A percentile compares a stretch with the other conserved stretches of the same genome.
Conservation (phyloP, 805 yeast genomes). For the Wickerhamia fluorescens region DNA sequence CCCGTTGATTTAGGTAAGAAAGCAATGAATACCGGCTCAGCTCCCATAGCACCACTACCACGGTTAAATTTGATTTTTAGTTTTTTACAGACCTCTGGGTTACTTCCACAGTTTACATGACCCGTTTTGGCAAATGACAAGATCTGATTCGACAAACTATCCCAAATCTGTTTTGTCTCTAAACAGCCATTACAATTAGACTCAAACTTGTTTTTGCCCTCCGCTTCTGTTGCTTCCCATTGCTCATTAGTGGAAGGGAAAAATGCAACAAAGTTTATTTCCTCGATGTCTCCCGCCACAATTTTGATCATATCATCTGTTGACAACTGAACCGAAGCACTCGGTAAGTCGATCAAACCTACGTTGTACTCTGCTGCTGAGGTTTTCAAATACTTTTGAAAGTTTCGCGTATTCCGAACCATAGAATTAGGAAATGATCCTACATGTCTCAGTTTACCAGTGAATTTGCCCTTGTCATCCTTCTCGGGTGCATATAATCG, state of each 20-base stretch:
- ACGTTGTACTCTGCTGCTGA: constrained; percentile 42
- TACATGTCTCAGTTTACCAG: constrained; percentile 23
- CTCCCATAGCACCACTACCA: constrained; percentile 10
- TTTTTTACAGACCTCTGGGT: constrained; percentile 44
- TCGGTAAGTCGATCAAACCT: constrained; percentile 30
- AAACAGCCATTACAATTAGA: constrained; percentile 41
- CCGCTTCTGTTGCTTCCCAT: constrained; percentile 22
- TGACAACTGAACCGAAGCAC: constrained; percentile 33
- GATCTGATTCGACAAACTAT: constrained; percentile 44
- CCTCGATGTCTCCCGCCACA: constrained; percentile 42
- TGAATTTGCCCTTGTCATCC: constrained; percentile 16
- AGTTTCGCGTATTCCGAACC: constrained; percentile 40
- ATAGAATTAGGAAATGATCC: constrained; percentile 41
- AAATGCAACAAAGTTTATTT: constrained; percentile 54
- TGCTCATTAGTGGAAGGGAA: constrained; percentile 53
- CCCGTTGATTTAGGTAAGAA: constrained; percentile 46
- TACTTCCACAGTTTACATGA: constrained; percentile 54
- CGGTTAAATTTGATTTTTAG: too few species aligned
- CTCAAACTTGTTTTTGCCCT: constrained; percentile 29
- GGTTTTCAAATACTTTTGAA: constrained; percentile 48
- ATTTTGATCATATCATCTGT: constrained; percentile 39
- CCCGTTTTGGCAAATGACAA: constrained; percentile 34
- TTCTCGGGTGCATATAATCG: constrained; percentile 59
- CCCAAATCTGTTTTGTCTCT: constrained; percentile 53
- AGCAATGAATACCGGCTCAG: constrained; percentile 39